phyloP scores from a whole-genome alignment of 2,329 filamentous ascomycete species.

The Fusarium verrucosum region DNA sequence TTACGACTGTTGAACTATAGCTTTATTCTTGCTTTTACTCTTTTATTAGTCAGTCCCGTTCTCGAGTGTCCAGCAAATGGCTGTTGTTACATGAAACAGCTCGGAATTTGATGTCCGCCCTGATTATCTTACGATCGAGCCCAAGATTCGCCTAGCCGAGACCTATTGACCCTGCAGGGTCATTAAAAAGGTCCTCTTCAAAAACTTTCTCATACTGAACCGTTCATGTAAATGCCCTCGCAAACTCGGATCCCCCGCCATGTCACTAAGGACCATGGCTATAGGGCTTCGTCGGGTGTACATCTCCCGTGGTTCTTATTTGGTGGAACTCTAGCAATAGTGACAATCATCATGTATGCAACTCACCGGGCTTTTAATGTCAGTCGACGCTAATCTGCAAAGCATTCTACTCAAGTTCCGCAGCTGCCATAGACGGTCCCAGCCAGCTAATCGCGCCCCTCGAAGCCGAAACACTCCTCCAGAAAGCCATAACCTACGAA shows the following conservation, averaged over 20 bases:
- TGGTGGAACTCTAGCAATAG: slow-evolving; percentile 8
- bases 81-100: not conserved
- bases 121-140: not conserved
- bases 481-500: not conserved
- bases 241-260: not conserved
- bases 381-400: fast-evolving
- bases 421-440: not conserved
- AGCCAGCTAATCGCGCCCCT: not conserved
- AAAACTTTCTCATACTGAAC: not conserved
- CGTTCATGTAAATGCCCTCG: not conserved
- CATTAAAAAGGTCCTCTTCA: not conserved
- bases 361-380: not conserved
- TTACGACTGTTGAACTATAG: not conserved
- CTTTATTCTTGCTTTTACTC: not conserved
- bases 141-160: not conserved
- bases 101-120: not conserved
- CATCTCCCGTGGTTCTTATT: slow-evolving; percentile 18
- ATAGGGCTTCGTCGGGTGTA: slow-evolving; percentile 3
- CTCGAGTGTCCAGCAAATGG: fast-evolving
- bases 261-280: not conserved
- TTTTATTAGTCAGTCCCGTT: not conserved
- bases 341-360: not conserved
- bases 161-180: not conserved
- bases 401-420: not conserved
- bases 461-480: not conserved